Evolutionary conservation across 345 rosid genomes (phyloP), one percentile per base, ranked within the genome.

Genomic region (Euphorbia tirucalli): DNA sequence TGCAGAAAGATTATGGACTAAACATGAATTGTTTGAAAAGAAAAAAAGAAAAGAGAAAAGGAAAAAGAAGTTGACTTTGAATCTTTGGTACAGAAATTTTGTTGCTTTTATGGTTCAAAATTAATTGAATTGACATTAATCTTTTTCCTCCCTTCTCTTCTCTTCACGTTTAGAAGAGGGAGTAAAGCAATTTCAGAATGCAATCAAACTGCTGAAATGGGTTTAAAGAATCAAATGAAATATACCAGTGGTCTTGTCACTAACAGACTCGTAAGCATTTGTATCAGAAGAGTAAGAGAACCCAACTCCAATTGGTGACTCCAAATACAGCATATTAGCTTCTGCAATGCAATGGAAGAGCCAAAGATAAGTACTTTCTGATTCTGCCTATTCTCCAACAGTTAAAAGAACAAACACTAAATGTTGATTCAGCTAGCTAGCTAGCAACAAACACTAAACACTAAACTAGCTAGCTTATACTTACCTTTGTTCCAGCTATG

Each of bases 291-390:
- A 85, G 76, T 88, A 95, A 77, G 99, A 95, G 89, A 92, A 95
- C 57, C 99, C 99, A 83, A 92, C 97, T 57, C 99, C 99, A 81
- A 87, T 76, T 63, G 99, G 99, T 68, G 97, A 72, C 81, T 95
- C 99, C 80, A 95, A 71, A 79, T 89, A 95, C 85, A 92, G 68
- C 89, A 95, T 89, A 77, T 95, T 95, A 14, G 97, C 99, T 78
- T 88, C 99, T 95, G 88, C 83, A 83, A 69, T 65, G 55, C 11
- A 35, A 73, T 68, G 44, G 63, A 32, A 55, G 25, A 19, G 71
- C 0, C 63, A 71, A 79, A 74, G 67, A 64, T 61, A 75, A 77
- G 44, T 15, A 54, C 46, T 61, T 75, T 59, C 11, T 25, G 21
- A 19, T 1, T 49, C 25, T 8, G 68, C 60, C 19, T 49, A 5